Base-by-base conservation (phyloP, 768 basidiomycete species). In the Mycena rosella region DNA sequence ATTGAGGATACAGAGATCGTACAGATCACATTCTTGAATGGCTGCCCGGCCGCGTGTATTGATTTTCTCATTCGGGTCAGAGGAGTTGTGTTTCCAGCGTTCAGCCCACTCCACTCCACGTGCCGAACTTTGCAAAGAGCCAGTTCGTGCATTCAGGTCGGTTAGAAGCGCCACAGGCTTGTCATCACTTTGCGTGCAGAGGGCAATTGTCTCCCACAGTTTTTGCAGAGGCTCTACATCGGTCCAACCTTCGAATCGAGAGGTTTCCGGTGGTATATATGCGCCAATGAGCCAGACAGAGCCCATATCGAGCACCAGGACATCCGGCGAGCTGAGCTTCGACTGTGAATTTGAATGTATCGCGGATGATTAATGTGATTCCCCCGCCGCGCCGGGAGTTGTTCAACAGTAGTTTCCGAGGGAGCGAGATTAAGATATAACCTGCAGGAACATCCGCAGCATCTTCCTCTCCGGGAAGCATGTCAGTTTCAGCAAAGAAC, bases 401-500 rank as follows among this genome's bases (percentile, higher is more conserved):
- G 13, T 38, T 18, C 20, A 29, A 17, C 8, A 27, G 29, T 15
- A 32, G 58, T 45, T 47, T 47, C 2, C 58, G 24, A 2, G 58
- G 58, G 44, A 30, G 47, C 15, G 58, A 20, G 22, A n/a, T 3
- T n/a, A n/a, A n/a, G n/a, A n/a, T n/a, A n/a, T n/a, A n/a, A n/a
- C n/a, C n/a, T n/a, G n/a, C n/a, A n/a, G 58, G 58, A 5, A 27
- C 30, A 20, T 47, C 45, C 15, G 18, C 29, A 8, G 18, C n/a
- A 5, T 60, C 58, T 48, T 60, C 58, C 22, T 34, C 32, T 6
- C 45, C 58, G 4, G 58, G 58, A 14, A 60, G 45, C 27, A 60
- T 44, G n/a, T 30, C 58, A 13, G 58, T 60, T 47, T 60, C 58
- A 6, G 58, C 44, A 20, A 60, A 60, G 29, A 60, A 60, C 58